Evolutionary conservation across 306 rosid genomes (phyloP).

Genomic region (Urtica urens): DNA sequence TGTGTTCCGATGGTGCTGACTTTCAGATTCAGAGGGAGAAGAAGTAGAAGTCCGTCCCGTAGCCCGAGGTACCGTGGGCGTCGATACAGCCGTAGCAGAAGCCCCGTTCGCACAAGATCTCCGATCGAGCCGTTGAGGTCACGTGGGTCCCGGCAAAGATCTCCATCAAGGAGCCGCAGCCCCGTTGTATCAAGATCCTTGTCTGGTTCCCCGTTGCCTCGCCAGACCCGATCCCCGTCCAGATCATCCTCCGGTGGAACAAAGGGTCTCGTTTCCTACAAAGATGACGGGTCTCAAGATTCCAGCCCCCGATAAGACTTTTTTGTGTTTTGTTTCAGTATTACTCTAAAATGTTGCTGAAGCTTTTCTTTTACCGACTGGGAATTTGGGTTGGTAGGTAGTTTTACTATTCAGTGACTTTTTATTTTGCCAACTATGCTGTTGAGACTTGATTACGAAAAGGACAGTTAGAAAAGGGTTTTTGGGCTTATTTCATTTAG

Average conservation of each 20-base stretch:
- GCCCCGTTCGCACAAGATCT: conserved; percentile 49
- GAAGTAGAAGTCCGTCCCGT: conserved; percentile 80
- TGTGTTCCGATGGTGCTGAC: too few species aligned
- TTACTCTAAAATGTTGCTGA: conserved; percentile 1
- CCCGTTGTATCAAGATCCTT: conserved; percentile 45
- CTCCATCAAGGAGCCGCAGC: conserved; percentile 54
- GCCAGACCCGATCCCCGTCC: neutral
- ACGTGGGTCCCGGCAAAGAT: conserved; percentile 39
- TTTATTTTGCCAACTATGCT: too few species aligned
- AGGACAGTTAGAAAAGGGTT: too few species aligned
- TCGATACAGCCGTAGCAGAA: conserved; percentile 48
- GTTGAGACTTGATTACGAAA: too few species aligned
- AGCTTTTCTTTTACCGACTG: neutral
- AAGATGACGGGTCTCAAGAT: conserved; percentile 59
- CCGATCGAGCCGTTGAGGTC: conserved; percentile 42
- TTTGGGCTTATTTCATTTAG: too few species aligned
- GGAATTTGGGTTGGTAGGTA: too few species aligned
- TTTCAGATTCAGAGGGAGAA: conserved; percentile 73
- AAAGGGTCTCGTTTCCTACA: conserved; percentile 79
- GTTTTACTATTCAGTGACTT: too few species aligned
- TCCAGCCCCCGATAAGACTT: conserved; percentile 18
- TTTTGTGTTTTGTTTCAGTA: too few species aligned
- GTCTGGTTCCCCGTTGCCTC: conserved; percentile 45
- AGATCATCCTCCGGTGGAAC: conserved; percentile 40
- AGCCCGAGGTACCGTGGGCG: conserved; percentile 62